Base-by-base conservation (phyloP, 148 eudicot genomes). In the Rhododendron ovatum region DNA sequence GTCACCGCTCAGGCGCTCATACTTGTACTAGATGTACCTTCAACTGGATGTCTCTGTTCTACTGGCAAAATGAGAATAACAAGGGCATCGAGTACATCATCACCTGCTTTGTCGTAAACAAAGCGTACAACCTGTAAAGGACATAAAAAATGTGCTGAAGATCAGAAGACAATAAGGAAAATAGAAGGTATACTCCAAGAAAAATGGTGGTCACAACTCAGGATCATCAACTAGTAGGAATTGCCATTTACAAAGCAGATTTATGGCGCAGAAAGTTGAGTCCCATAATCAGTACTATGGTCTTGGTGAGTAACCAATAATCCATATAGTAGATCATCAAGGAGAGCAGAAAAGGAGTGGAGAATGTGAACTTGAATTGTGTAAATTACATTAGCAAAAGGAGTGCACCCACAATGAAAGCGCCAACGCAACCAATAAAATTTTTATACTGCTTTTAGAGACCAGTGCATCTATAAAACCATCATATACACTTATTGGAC, bases 81-180 rank as follows among this genome's bases (percentile, higher is more conserved):
- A 88, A 96, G 89, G 86, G 86, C 80, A 90, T 89, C 87, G 50
- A 37, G 85, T 14, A 83, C 81, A 86, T 76, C 48, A 71, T 61
- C 86, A 51, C 88, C 91, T 51, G 80, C 91, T 84, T 91, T 92
- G 88, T 89, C 78, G 41, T 92, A 86, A 84, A 88, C 92, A 91
- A 96, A 91, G 51, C 79, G 84, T 74, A 96, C 91, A 61, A 92
- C 92, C 99, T 95, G 92, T 47, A 81, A 88, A 86, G 61, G 75
- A 35, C 77, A 86, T 35, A 57, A 45, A 14, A 78, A 24, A 50
- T 9, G 53, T 45, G 47, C 82, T 77, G 48, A 83, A 47, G 37
- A 2, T 84, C 43, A 74, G 63, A 41, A 50, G 37, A 83, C 33
- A 78, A 24, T 50, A 48, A 20, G 39, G 61, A 80, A 48, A 80